Conservation (phyloP, 169 alveolate species). For the Plasmodium vivax region DNA sequence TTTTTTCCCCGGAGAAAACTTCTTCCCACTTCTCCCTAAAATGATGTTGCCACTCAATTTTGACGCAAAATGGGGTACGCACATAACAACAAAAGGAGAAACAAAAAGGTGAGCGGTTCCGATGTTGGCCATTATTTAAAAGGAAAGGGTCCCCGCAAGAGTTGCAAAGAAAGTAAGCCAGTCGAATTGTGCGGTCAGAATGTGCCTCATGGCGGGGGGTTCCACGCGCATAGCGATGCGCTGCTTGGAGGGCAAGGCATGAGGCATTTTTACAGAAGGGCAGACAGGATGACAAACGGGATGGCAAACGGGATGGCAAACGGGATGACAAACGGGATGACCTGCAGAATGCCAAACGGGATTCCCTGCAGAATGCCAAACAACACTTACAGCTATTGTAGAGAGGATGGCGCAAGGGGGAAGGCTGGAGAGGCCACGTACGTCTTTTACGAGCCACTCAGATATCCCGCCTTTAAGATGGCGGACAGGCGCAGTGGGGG, state of each 20-base stretch:
- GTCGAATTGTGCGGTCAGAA: neutral
- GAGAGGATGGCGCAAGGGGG: neutral
- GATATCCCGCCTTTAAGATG: conserved; percentile 56
- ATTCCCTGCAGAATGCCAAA: neutral
- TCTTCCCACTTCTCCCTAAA: neutral
- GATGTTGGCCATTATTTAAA: neutral
- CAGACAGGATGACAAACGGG: neutral
- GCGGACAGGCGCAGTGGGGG: conserved; percentile 9
- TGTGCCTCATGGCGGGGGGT: neutral
- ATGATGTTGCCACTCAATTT: neutral
- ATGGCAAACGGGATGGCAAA: too few relatives aligned
- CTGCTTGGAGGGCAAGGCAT: neutral
- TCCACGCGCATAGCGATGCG: neutral
- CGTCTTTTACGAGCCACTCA: conserved; percentile 38
- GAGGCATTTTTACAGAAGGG: neutral
- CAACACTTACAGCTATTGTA: neutral
- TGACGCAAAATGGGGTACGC: conserved; percentile 21
- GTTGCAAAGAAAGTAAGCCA: neutral
- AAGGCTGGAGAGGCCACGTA: neutral
- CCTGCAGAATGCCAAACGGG: too few relatives aligned
- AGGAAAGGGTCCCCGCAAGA: conserved; percentile 1
- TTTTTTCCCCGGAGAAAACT: neutral
- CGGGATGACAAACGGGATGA: too few relatives aligned
- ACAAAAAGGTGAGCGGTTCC: neutral
- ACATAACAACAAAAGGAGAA: conserved; percentile 19